A percentile compares a stretch with the other conserved stretches of the same genome.
Conservation (phyloP, 1,284 basidiomycete genomes). For the Pyrrhoderma noxium region DNA sequence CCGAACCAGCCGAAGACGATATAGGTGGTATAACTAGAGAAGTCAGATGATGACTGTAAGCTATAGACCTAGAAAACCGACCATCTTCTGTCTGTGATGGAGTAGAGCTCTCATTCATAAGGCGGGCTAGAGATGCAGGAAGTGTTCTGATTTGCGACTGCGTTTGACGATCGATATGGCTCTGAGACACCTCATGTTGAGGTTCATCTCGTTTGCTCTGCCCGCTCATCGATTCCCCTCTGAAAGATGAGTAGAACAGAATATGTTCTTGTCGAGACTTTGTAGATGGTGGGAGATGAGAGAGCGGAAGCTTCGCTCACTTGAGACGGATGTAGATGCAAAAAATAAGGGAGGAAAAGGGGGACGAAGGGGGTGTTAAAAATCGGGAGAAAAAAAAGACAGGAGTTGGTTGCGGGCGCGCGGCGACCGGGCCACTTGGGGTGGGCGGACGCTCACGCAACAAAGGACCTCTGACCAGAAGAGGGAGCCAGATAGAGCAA, state of each 20-base stretch:
- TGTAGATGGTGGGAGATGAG: background rate
- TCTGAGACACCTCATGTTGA: conserved; percentile 5
- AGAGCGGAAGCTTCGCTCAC: conserved; percentile 13
- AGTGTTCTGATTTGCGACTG: conserved; percentile 4
- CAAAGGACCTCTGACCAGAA: too few relatives aligned
- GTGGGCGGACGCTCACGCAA: too few relatives aligned
- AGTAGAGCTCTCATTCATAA: background rate
- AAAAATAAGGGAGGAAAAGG: too few relatives aligned
- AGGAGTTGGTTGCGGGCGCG: conserved; percentile 8
- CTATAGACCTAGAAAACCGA: background rate
- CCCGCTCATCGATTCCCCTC: conserved; percentile 8
- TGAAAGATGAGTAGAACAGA: background rate
- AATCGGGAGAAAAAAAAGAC: conserved; percentile 9
- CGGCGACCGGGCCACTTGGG: conserved; percentile 4
- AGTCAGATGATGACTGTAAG: too few relatives aligned
- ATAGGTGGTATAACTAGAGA: too few relatives aligned
- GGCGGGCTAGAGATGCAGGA: conserved; percentile 4
- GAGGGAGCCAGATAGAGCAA: background rate
- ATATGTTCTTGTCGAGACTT: background rate
- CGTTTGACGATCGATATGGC: conserved; percentile 1
- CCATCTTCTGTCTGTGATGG: background rate
- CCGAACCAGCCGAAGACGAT: too few relatives aligned
- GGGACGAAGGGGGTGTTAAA: conserved; percentile 3
- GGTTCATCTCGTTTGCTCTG: background rate
- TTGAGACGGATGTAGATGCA: conserved; percentile 8